Evolutionary conservation across 1,284 basidiomycete species (phyloP), one percentile per base, ranked within the genome.

Genomic region (Boletus subluridellus): DNA sequence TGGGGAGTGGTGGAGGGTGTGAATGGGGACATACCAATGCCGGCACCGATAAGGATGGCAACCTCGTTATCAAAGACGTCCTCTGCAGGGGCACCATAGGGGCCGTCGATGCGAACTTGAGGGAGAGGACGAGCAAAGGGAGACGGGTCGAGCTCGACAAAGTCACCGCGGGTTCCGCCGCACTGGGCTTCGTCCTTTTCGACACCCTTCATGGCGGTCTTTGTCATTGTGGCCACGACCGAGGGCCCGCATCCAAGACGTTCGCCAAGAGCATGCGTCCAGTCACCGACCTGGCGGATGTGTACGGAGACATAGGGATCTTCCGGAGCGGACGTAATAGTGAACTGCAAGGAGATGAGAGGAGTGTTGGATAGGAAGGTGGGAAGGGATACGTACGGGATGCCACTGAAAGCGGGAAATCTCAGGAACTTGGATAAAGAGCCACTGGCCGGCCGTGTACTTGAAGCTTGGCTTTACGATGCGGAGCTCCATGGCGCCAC

Each of bases 231-330:
- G 52, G 85, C 83, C 32, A 91, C 89, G 44, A 90, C 83, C 28
- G 82, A 79, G 11, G 88, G 86, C 50, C 89, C 89, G 54, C 88
- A 92, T 52, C 92, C 92, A 42, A 95, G 82, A 65, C 89, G 86
- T 55, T 89, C 86, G 42, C 91, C 93, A 41, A 95, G 84, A 34
- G 80, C 85, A 54, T 80, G 81, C 4, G 92, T 95, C 78, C 85
- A 95, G 73, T 96, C 94, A 62, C 92, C 92, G 54, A 91, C 91
- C 78, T 95, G 93, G 72, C 92, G 90, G 65, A 95, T 89, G 73
- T 95, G 94, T 46, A 95, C 75, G 24, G 91, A 93, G 38, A 95
- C 83, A 71, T 92, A 95, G 2, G 92, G 89, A 66, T 95, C 93
- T 66, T 94, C 92, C 2, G 93, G 93, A 17, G 94, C 92, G 49